Conservation (phyloP, 2,329 filamentous ascomycete genomes). For the Xylaria arbuscula region DNA sequence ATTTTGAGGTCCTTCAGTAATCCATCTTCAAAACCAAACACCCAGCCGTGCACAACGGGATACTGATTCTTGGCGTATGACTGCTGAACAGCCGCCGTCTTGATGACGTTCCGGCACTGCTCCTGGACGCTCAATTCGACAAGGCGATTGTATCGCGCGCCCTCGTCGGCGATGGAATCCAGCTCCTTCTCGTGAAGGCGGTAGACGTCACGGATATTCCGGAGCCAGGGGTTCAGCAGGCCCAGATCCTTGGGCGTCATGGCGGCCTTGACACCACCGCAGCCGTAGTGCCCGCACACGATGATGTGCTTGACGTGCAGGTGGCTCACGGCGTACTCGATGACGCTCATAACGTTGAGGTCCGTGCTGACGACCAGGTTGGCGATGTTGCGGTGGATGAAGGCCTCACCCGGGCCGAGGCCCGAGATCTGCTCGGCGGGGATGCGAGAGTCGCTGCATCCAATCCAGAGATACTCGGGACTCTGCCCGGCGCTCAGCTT, state of each 20-base stretch:
- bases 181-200: constrained; percentile 77
- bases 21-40: constrained; percentile 76
- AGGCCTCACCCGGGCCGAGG: constrained; percentile 88
- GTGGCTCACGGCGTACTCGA: constrained; percentile 86
- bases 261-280: constrained; percentile 80
- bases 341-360: constrained; percentile 81
- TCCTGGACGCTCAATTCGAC: constrained; percentile 86
- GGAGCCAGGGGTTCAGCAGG: constrained; percentile 77
- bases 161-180: constrained; percentile 68
- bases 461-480: constrained; percentile 86
- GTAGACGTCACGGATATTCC: constrained; percentile 80
- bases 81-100: constrained; percentile 83
- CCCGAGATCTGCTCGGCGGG: constrained; percentile 90
- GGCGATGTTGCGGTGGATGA: constrained; percentile 95
- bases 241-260: constrained; percentile 77
- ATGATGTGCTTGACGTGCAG: constrained; percentile 85
- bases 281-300: constrained; percentile 83
- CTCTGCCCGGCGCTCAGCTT: constrained; percentile 72
- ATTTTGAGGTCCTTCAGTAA: constrained; percentile 73
- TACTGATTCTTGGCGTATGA: constrained; percentile 71
- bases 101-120: constrained; percentile 81
- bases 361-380: constrained; percentile 86
- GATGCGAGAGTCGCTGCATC: constrained; percentile 89
- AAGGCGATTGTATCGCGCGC: constrained; percentile 73
- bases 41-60: constrained; percentile 79